Percentiles rank a stretch among this genome's conserved stretches.
Conservation (phyloP, 306 rosid species). For the Prunus kanzakura region DNA sequence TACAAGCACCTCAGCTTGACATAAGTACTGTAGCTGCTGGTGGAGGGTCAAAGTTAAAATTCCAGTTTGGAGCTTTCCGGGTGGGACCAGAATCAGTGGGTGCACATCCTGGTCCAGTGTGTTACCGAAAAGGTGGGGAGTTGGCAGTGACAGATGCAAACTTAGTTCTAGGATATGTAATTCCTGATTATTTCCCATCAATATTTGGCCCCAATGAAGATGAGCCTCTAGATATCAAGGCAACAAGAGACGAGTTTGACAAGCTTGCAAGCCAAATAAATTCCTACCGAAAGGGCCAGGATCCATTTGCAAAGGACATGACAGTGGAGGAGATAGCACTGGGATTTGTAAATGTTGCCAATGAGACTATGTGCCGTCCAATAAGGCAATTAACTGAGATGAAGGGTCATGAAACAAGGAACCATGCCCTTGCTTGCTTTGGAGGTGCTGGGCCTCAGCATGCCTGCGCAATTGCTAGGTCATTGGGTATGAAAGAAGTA, state of each 20-base stretch:
- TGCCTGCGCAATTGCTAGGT: conserved; percentile 95
- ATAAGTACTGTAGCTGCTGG: conserved; percentile 98
- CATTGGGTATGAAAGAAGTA: conserved; percentile 91
- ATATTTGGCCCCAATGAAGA: conserved; percentile 85
- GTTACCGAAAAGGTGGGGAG: conserved; percentile 91
- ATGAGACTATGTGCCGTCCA: conserved; percentile 97
- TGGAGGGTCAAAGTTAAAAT: conserved; percentile 90
- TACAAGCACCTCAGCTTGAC: conserved; percentile 97
- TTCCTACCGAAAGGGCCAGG: conserved; percentile 56
- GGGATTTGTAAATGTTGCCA: conserved; percentile 92
- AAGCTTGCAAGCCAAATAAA: conserved; percentile 75
- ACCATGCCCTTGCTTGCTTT: conserved; percentile 96
- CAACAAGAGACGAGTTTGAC: conserved; percentile 64
- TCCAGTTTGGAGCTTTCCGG: conserved; percentile 80
- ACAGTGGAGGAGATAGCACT: conserved; percentile 75
- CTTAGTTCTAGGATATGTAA: conserved; percentile 73
- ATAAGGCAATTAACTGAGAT: conserved; percentile 92
- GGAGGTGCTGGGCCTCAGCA: conserved; percentile 99
- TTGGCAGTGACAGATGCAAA: conserved; percentile 97
- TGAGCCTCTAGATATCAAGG: conserved; percentile 69
- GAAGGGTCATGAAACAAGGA: conserved; percentile 94
- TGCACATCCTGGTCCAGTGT: conserved; percentile 96
- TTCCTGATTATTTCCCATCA: conserved; percentile 90
- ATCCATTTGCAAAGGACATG: conserved; percentile 70
- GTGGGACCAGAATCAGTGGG: conserved; percentile 98